Percentiles rank a stretch among this genome's conserved stretches.
Evolutionary conservation across 441 rosid genomes (phyloP).

Genomic region (Erodium chrysanthum): DNA sequence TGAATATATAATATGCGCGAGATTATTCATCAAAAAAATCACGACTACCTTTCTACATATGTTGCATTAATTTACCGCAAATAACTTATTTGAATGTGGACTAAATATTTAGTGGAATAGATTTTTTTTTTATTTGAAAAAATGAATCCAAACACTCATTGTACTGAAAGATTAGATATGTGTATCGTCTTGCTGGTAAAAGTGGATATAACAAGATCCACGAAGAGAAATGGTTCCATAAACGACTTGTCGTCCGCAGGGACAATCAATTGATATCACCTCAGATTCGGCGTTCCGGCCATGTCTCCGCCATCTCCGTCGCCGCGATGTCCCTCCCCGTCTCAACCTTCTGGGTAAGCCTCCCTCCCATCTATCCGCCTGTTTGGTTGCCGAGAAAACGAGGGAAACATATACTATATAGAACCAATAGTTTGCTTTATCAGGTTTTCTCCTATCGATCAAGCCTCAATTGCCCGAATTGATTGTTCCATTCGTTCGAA

Average conservation of each 20-base stretch:
- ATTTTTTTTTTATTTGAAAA: too few relatives aligned
- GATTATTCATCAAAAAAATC: too few relatives aligned
- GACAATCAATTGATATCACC: neutral
- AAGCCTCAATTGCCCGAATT: neutral
- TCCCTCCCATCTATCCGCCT: conserved; percentile 2
- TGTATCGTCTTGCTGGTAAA: too few relatives aligned
- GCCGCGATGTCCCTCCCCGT: conserved; percentile 69
- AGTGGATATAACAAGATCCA: neutral
- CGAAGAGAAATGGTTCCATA: neutral
- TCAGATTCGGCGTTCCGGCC: conserved; percentile 9
- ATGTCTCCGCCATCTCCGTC: conserved; percentile 82
- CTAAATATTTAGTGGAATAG: too few relatives aligned
- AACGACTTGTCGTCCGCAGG: neutral
- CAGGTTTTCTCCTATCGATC: neutral
- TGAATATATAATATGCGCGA: too few relatives aligned
- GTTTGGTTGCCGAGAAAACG: neutral
- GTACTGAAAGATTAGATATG: too few relatives aligned
- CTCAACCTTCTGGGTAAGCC: conserved; percentile 87
- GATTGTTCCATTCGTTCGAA: neutral
- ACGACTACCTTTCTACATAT: too few relatives aligned
- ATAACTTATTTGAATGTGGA: too few relatives aligned
- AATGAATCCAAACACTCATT: too few relatives aligned
- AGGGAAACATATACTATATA: too few relatives aligned
- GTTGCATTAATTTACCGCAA: too few relatives aligned
- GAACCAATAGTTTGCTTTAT: neutral